These are phyloP conservation scores for Xylaria sp. DNA, from an alignment of 2,329 filamentous ascomycete genomes.

Conservation along the genomic window DNA sequence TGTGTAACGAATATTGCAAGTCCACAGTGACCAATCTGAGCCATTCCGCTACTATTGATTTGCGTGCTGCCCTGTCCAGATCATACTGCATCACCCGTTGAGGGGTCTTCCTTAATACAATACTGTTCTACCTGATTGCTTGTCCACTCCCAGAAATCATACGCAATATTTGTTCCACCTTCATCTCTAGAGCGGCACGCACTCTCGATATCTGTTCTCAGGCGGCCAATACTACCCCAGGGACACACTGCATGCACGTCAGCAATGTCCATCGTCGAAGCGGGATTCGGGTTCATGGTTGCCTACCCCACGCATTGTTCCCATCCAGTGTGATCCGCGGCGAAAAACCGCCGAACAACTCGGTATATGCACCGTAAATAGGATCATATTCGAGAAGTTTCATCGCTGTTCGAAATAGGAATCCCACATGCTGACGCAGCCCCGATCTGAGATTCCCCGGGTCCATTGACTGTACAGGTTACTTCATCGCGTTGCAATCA, in stretches of 20 bases:
- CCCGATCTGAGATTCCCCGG: too few species aligned
- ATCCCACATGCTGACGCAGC: too few species aligned
- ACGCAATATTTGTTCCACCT: neutral
- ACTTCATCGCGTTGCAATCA: too few species aligned
- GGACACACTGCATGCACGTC: neutral
- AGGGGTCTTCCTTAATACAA: too few species aligned
- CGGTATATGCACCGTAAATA: constrained; percentile 4
- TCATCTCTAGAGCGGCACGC: neutral
- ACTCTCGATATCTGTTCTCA: neutral
- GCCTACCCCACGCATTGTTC: neutral
- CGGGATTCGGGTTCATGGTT: neutral
- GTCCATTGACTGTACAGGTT: too few species aligned
- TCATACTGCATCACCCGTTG: too few species aligned
- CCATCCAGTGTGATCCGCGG: neutral
- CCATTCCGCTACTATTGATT: too few species aligned
- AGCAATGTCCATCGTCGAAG: neutral
- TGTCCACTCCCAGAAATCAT: constrained; percentile 1
- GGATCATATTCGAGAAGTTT: neutral
- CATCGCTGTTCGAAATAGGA: too few species aligned
- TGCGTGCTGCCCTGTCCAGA: too few species aligned
- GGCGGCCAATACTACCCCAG: neutral
- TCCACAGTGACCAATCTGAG: too few species aligned
- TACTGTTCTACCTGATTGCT: too few species aligned
- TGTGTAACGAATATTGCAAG: too few species aligned
- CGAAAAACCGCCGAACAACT: constrained; percentile 16